Evolutionary conservation across 2,329 filamentous ascomycete species (phyloP), one percentile per base, ranked within the genome.

Genomic region (Bipolaris oryzae): DNA sequence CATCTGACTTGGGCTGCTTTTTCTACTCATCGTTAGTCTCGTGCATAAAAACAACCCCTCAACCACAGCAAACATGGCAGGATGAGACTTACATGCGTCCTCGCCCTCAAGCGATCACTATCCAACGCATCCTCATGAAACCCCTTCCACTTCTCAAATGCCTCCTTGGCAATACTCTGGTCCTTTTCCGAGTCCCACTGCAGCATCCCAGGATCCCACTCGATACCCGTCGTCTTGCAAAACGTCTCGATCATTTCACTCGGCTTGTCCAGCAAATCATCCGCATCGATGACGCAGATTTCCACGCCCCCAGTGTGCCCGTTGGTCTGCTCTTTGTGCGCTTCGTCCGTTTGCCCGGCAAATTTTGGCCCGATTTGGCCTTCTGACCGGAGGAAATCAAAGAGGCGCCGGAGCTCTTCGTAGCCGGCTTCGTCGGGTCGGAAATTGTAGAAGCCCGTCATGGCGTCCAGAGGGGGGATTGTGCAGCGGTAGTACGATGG

Each of bases 401-500:
- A 96, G 31, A 96, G 80, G 18, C 87, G 86, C 57, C 92, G 89
- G 49, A 98, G 84, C 81, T 99, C 95, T 61, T 86, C 84, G 77
- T 98, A 98, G 21, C 95, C 95, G 37, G 93, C 91, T 79, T 98
- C 95, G 53, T 83, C 86, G 37, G 92, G 89, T 80, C 93, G 88
- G 81, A 96, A 97, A 72, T 92, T 81, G 76, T 89, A 82, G 80
- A 96, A 98, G 7, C 92, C 91, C 0, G 94, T 98, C 60, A 91
- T 79, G 44, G 89, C 81, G 71, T 90, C 87, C 54, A 97, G 83
- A 0, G 95, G 95, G 13, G 95, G 93, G 51, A 96, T 85, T 47
- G 91, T 96, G 84, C 94, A 98, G 67, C 94, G 89, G 83, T 89
- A 96, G 81, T 94, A 98, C 44, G 91, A 96, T 7, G 95, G 95